Evolutionary conservation across 805 yeast species (phyloP).

Genomic region (Kuraishia capsulata): DNA sequence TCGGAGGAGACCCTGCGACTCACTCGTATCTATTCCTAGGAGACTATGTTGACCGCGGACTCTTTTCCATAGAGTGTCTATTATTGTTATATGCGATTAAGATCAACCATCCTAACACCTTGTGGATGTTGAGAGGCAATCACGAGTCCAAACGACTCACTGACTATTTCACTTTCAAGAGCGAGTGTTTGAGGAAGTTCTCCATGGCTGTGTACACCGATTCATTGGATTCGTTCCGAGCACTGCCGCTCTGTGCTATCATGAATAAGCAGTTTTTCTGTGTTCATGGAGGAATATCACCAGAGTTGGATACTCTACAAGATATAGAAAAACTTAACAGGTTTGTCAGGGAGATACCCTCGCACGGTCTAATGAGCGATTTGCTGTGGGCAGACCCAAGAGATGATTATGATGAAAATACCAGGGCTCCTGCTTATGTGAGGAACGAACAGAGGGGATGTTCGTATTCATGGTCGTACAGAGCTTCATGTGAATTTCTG

Average conservation of each 20-base stretch:
- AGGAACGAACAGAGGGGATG: constrained; percentile 82
- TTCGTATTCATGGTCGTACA: constrained; percentile 80
- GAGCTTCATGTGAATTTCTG: constrained; percentile 72
- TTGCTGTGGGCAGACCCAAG: constrained; percentile 93
- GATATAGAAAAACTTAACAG: constrained; percentile 68
- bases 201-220: constrained; percentile 55
- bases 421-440: constrained; percentile 32
- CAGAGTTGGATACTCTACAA: constrained; percentile 61
- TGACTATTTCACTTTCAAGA: constrained; percentile 85
- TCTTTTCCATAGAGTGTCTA: constrained; percentile 77
- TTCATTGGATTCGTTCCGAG: constrained; percentile 70
- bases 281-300: constrained; percentile 94
- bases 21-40: constrained; percentile 81
- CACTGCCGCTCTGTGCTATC: constrained; percentile 85
- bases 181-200: constrained; percentile 85
- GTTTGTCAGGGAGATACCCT: constrained; percentile 79
- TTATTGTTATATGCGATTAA: constrained; percentile 73
- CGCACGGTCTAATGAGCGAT: constrained; percentile 90
- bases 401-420: constrained; percentile 67
- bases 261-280: constrained; percentile 93
- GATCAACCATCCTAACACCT: constrained; percentile 60
- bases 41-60: constrained; percentile 93
- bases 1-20: constrained; percentile 79
- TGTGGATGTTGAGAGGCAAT: constrained; percentile 85
- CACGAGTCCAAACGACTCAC: constrained; percentile 94